These are phyloP conservation scores for Emericellopsis cladophorae DNA, from an alignment of 2,329 filamentous ascomycete species.

Conservation along the genomic window DNA sequence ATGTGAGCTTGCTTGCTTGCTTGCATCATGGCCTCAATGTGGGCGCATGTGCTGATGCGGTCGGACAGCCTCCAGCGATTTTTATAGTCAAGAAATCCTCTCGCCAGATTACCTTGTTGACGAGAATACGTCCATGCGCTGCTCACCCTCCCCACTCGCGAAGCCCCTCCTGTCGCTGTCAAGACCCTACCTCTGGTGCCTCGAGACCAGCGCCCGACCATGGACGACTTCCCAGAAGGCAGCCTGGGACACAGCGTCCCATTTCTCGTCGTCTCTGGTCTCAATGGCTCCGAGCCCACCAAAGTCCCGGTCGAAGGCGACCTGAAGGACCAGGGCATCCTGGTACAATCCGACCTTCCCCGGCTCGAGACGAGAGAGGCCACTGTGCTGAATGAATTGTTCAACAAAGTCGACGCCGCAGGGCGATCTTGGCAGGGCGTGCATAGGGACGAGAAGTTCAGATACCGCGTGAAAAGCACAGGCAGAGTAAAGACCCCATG, in stretches of 20 bases:
- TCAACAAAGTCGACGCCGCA: conserved; percentile 52
- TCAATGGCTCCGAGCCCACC: conserved; percentile 32
- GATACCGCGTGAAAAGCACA: conserved; percentile 59
- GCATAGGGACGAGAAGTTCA: conserved; percentile 35
- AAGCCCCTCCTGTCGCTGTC: too few species aligned
- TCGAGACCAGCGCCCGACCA: conserved; percentile 19
- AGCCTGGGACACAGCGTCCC: conserved; percentile 84
- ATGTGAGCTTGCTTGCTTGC: not conserved
- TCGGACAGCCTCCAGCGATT: not conserved
- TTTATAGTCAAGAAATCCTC: too few species aligned
- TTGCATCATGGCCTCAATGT: not conserved
- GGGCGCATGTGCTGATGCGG: not conserved
- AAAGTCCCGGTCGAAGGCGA: conserved; percentile 31
- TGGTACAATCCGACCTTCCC: conserved; percentile 60
- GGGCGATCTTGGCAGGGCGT: conserved; percentile 54
- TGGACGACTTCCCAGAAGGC: conserved; percentile 69
- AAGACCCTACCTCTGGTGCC: not conserved
- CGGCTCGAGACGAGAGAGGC: conserved; percentile 53
- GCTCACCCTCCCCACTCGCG: too few species aligned
- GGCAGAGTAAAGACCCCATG: conserved; percentile 56
- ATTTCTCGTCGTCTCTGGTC: conserved; percentile 68
- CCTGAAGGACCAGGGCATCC: conserved; percentile 44
- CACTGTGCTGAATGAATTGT: conserved; percentile 49
- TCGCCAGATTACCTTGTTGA: too few species aligned
- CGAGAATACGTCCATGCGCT: too few species aligned